A percentile compares a stretch with the other conserved stretches of the same genome.
Conservation (phyloP, 2,329 filamentous ascomycete species). For the Epichloe gansuensis region DNA sequence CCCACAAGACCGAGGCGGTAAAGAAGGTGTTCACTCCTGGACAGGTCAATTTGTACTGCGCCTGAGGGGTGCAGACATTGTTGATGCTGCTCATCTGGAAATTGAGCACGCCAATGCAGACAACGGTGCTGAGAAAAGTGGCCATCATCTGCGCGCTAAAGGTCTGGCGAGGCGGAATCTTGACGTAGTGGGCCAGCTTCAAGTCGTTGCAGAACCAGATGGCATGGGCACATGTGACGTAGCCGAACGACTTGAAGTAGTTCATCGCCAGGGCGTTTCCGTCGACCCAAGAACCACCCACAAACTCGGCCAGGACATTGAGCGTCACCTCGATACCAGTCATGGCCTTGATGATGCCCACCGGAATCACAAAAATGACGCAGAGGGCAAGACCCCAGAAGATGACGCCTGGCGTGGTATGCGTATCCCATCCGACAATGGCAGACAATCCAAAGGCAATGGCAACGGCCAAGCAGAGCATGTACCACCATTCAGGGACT, state of each 20-base stretch:
- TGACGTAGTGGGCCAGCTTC: conserved; percentile 42
- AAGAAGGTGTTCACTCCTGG: conserved; percentile 43
- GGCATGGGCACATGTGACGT: conserved; percentile 37
- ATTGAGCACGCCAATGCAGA: conserved; percentile 35
- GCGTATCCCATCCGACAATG: conserved; percentile 35
- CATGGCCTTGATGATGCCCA: conserved; percentile 40
- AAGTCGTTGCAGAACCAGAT: conserved; percentile 36
- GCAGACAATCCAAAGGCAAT: conserved; percentile 33
- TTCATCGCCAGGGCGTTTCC: conserved; percentile 41
- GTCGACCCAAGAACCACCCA: conserved; percentile 36
- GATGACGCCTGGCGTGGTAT: conserved; percentile 37
- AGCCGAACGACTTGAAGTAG: conserved; percentile 41
- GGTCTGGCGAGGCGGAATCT: conserved; percentile 47
- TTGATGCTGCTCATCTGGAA: conserved; percentile 37
- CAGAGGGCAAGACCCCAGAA: conserved; percentile 38
- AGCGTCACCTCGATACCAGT: conserved; percentile 39
- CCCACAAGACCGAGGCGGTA: conserved; percentile 42
- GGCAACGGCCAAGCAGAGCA: conserved; percentile 27
- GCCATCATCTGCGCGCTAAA: conserved; percentile 47
- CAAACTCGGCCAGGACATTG: conserved; percentile 40
- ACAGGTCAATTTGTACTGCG: conserved; percentile 36
- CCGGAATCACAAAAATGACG: conserved; percentile 36
- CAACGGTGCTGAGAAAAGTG: conserved; percentile 39
- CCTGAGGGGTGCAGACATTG: conserved; percentile 34
- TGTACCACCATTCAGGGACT: conserved; percentile 44